Base-by-base conservation (phyloP, 2,329 filamentous ascomycete species). In the Aspergillus udagawae region DNA sequence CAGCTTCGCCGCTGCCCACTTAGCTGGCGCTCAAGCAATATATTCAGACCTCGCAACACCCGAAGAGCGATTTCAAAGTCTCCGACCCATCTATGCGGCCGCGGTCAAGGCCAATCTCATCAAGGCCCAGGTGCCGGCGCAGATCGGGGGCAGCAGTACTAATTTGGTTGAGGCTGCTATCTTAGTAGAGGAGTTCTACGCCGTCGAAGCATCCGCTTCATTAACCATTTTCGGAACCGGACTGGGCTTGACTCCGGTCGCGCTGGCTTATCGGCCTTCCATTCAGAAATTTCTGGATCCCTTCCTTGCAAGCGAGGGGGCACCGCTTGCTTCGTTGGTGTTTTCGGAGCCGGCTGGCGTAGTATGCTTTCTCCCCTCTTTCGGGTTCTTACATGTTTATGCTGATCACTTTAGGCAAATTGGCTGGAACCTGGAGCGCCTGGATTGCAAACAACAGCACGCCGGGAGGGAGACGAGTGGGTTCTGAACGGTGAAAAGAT, bases 401-500 rank as follows among this genome's bases (percentile, higher is more conserved):
- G 17, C 21, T 58, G 32, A 52, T 9, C 32, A 9, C 23, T 17
- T 45, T 21, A 55, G 12, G 80, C 82, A 5, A 84, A 84, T 63
- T 82, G 73, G 63, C 66, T 83, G 10, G 80, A 83, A 63, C 75
- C 74, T 48, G 81, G 80, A 1, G 79, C 73, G 0, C 69, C 68
- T 3, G 81, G 82, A 0, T 67, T 84, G 41, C 69, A 75, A 49
- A 83, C 81, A 3, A 81, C 78, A 1, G 82, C 82, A 0, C 68
- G 69, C 21, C 65, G 65, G 9, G 78, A 82, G n/a, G 80, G 78
- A 0, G 75, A 81, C 38, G 73, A 79, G 47, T 84, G 79, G 77
- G 64, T 83, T 2, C 62, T 84, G 27, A 79, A 78, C 62, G 82
- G 82, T 3, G 82, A 84, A 61, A 83, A 84, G 76, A 76, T 77